Conservation (phyloP, 108 stramenopile genomes). For the Skeletonema potamos region DNA sequence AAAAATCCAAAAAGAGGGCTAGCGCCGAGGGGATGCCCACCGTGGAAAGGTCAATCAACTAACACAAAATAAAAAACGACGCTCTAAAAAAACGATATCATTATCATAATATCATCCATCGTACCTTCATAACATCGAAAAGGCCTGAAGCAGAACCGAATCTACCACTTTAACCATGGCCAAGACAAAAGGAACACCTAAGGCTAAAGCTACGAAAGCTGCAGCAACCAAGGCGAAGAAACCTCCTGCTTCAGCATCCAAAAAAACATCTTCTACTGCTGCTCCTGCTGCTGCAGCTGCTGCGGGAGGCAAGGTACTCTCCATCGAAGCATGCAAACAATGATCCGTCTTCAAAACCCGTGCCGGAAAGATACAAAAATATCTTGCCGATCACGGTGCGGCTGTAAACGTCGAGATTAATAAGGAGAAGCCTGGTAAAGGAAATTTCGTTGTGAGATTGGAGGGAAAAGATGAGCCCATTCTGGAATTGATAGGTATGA, state of each 20-base stretch:
- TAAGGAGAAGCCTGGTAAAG: slow-evolving; percentile 74
- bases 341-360: slow-evolving; percentile 83
- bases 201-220: slow-evolving; percentile 32
- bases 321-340: slow-evolving; percentile 85
- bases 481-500: slow-evolving; percentile 74
- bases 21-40: too few relatives aligned
- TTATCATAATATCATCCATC: too few relatives aligned
- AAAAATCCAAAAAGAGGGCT: too few relatives aligned
- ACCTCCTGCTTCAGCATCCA: neutral
- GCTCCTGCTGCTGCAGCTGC: neutral
- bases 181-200: slow-evolving; percentile 18
- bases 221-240: slow-evolving; percentile 29
- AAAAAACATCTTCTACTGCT: neutral
- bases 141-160: neutral
- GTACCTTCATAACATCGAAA: too few relatives aligned
- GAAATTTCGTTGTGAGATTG: slow-evolving; percentile 77
- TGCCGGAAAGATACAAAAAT: slow-evolving; percentile 69
- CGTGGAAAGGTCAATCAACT: too few relatives aligned
- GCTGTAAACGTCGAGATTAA: slow-evolving; percentile 67
- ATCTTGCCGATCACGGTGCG: slow-evolving; percentile 56
- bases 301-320: slow-evolving; percentile 27
- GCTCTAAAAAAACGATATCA: too few relatives aligned
- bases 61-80: too few relatives aligned
- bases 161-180: slow-evolving; percentile 19
- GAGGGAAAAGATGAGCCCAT: slow-evolving; percentile 68